Evolutionary conservation across 1,284 basidiomycete species (phyloP).

Genomic region (Ustilago curta): DNA sequence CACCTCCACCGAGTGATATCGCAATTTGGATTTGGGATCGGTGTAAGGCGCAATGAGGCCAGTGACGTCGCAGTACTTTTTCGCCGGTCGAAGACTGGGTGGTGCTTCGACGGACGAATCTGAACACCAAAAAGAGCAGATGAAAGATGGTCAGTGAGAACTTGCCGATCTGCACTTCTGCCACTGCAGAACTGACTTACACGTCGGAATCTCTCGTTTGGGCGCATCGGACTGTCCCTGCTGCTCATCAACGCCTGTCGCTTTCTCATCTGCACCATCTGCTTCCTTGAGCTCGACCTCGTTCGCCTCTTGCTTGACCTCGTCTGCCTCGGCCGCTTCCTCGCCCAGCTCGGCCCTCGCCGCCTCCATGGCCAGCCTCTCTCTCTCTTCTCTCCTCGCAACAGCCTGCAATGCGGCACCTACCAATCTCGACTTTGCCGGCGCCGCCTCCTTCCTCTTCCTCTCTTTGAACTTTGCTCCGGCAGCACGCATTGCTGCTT

Average conservation of each 20-base stretch:
- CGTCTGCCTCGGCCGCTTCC: neutral
- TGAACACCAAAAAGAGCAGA: slow-evolving; percentile 66
- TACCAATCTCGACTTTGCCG: slow-evolving; percentile 29
- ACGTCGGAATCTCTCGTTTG: slow-evolving; percentile 34
- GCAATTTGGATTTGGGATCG: slow-evolving; percentile 81
- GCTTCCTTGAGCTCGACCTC: neutral
- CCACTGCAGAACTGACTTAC: slow-evolving; percentile 18
- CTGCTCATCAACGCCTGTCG: neutral
- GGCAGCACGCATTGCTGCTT: slow-evolving; percentile 49
- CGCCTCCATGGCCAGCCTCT: slow-evolving; percentile 25
- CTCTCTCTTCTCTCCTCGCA: slow-evolving; percentile 39
- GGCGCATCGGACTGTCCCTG: slow-evolving; percentile 9
- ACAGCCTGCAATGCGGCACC: slow-evolving; percentile 46
- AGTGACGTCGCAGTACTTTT: slow-evolving; percentile 87
- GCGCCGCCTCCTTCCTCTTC: slow-evolving; percentile 29
- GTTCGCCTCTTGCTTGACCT: neutral
- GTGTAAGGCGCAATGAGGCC: slow-evolving; percentile 87
- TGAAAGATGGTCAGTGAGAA: neutral
- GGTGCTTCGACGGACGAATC: slow-evolving; percentile 86
- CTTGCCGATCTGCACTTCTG: neutral
- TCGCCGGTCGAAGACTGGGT: slow-evolving; percentile 81
- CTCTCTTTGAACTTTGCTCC: slow-evolving; percentile 44
- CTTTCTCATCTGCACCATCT: slow-evolving; percentile 3
- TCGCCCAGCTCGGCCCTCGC: slow-evolving; percentile 2
- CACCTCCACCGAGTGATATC: slow-evolving; percentile 86